Evolutionary conservation across 768 basidiomycete genomes (phyloP).

Genomic region (Calocybe gangraenosa): DNA sequence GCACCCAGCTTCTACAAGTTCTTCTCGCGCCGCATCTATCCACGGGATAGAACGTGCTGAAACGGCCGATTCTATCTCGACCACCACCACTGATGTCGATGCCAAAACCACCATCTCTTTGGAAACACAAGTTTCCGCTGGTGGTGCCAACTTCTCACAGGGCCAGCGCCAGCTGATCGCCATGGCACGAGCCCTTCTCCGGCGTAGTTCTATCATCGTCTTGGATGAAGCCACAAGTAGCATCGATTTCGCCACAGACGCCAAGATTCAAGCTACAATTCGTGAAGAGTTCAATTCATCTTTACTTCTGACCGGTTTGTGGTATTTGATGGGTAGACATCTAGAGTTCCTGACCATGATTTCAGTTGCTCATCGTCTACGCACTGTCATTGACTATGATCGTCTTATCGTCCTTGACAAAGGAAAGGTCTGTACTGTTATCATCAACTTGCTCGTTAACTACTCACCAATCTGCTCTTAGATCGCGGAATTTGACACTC

Average conservation of each 20-base stretch:
- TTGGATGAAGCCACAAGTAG: slow-evolving; percentile 84
- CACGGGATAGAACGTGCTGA: slow-evolving; percentile 34
- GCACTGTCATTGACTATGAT: slow-evolving; percentile 80
- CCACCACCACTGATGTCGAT: slow-evolving; percentile 52
- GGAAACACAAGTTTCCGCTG: slow-evolving; percentile 77
- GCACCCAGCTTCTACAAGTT: slow-evolving; percentile 39
- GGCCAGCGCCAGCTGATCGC: slow-evolving; percentile 88
- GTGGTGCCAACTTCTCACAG: slow-evolving; percentile 89
- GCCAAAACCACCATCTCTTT: slow-evolving; percentile 55
- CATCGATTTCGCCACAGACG: slow-evolving; percentile 84
- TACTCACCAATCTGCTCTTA: slow-evolving; percentile 10
- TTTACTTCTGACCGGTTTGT: slow-evolving; percentile 66
- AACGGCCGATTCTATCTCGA: slow-evolving; percentile 34
- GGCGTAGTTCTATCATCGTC: slow-evolving; percentile 69
- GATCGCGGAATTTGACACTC: slow-evolving; percentile 70
- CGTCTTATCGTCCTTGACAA: slow-evolving; percentile 78
- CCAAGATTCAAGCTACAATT: slow-evolving; percentile 87
- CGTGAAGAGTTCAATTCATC: slow-evolving; percentile 79
- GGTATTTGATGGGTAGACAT: not conserved
- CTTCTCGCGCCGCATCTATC: slow-evolving; percentile 46
- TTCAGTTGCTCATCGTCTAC: slow-evolving; percentile 67
- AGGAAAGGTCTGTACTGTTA: slow-evolving; percentile 35
- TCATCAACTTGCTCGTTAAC: no score
- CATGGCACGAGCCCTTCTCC: slow-evolving; percentile 76
- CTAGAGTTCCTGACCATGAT: slow-evolving; percentile 5